Percentiles rank a stretch among this genome's conserved stretches.
Conservation (phyloP, 495 filamentous ascomycete species). For the Lasiosphaeria miniovina region DNA sequence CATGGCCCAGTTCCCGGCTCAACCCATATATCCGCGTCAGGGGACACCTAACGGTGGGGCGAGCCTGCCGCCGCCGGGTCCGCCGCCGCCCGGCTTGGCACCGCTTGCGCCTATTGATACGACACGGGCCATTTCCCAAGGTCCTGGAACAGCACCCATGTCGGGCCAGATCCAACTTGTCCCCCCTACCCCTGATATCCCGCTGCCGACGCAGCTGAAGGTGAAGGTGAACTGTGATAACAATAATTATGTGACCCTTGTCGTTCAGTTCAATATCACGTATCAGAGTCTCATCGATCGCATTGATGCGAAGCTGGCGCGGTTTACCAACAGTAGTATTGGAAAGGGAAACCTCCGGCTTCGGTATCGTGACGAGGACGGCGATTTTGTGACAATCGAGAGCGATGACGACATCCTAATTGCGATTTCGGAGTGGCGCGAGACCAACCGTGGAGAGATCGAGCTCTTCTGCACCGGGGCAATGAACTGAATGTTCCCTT, state of each 20-base stretch:
- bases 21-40: slow-evolving; percentile 46
- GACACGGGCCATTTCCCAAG: slow-evolving; percentile 25
- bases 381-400: slow-evolving; percentile 87
- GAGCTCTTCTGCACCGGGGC: slow-evolving; percentile 64
- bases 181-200: slow-evolving; percentile 46
- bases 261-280: slow-evolving; percentile 87
- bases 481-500: slow-evolving; percentile 12
- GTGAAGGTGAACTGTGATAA: slow-evolving; percentile 87
- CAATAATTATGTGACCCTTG: slow-evolving; percentile 79
- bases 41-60: slow-evolving; percentile 35
- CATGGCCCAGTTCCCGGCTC: slow-evolving; percentile 47
- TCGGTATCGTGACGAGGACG: slow-evolving; percentile 88
- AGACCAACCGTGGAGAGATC: slow-evolving; percentile 78
- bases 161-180: slow-evolving; percentile 24
- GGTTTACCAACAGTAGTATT: slow-evolving; percentile 77
- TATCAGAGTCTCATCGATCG: slow-evolving; percentile 91
- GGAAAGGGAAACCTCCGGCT: slow-evolving; percentile 73
- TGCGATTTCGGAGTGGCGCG: slow-evolving; percentile 89
- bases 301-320: slow-evolving; percentile 91
- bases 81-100: slow-evolving; percentile 30
- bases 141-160: slow-evolving; percentile 34
- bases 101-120: slow-evolving; percentile 29
- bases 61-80: slow-evolving; percentile 31
- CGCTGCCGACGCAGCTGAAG: slow-evolving; percentile 79
- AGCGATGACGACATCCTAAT: slow-evolving; percentile 93